Base-by-base conservation (phyloP, 345 rosid genomes). In the Moricandia arvensis region DNA sequence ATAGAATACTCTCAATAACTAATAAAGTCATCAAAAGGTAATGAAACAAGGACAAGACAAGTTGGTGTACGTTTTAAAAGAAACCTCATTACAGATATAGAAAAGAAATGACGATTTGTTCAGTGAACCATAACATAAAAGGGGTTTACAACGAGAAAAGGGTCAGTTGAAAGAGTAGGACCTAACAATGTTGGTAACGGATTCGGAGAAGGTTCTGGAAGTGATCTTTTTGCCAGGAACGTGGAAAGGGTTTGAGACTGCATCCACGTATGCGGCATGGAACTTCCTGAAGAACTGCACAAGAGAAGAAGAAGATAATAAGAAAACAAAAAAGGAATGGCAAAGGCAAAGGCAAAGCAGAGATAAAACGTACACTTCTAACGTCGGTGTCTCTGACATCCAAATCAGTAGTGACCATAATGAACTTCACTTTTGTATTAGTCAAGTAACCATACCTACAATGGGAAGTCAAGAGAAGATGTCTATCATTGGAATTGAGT, bases 201-300 rank as follows among this genome's bases (percentile, higher is more conserved):
- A 85, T 35, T 86, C 91, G 11, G 91, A 89, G 62, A 90, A 90
- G 38, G 86, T 87, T 80, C 51, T 86, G 37, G 98, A 93, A 6
- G 93, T 93, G 58, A 89, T 89, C 88, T 86, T 93, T 81, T 89
- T 93, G 34, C 95, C 95, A 0, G 91, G 95, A 10, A 93, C 89
- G 8, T 93, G 93, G 76, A 89, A 93, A 5, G 97, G 98, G 78
- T 93, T 93, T 33, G 95, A 93, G 66, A 93, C 89, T 8, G 93
- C 96, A 79, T 93, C 96, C 35, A 87, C 91, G 43, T 90, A 93
- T 30, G 90, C 93, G 26, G 95, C 89, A 72, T 93, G 96, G 82
- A 93, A 93, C 81, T 83, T 86, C 84, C 86, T 80, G 81, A 87
- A 87, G 66, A 90, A 90, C 96, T 93, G 49, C 49, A 43, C 16